phyloP scores from a whole-genome alignment of 2,329 filamentous ascomycete genomes.

The Hansfordia pulvinata region DNA sequence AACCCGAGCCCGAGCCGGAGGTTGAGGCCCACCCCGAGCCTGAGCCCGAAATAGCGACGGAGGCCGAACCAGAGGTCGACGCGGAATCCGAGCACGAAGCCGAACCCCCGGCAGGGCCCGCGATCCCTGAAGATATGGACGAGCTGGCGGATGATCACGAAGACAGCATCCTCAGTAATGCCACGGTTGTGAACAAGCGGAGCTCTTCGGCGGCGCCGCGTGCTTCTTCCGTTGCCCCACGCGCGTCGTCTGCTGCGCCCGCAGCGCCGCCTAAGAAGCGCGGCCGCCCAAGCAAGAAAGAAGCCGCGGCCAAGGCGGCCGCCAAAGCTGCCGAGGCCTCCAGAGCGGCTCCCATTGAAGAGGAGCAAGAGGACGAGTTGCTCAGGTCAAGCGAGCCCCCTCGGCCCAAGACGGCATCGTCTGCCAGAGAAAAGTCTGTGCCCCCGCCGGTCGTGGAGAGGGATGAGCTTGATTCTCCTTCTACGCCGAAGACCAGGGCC shows the following conservation, averaged over 20 bases:
- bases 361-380: background rate
- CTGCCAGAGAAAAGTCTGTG: conserved; percentile 11
- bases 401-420: conserved; percentile 1
- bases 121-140: conserved; percentile 1
- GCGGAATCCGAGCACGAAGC: conserved; percentile 5
- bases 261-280: conserved; percentile 15
- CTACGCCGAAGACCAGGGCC: conserved; percentile 26
- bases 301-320: background rate
- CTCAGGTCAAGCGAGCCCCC: background rate
- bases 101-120: conserved; percentile 4
- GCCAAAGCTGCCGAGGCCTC: background rate
- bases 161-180: conserved; percentile 25
- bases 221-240: too few relatives aligned
- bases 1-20: conserved; percentile 9
- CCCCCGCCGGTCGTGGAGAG: conserved; percentile 14
- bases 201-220: conserved; percentile 8
- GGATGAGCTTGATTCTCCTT: conserved; percentile 15
- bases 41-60: conserved; percentile 5
- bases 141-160: conserved; percentile 18
- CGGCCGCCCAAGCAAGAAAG: conserved; percentile 18
- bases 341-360: conserved; percentile 2
- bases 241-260: background rate
- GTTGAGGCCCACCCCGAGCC: conserved; percentile 10
- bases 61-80: conserved; percentile 14
- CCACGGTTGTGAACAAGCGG: conserved; percentile 25